Conservation (phyloP, 345 rosid genomes). For the Pistacia atlantica region DNA sequence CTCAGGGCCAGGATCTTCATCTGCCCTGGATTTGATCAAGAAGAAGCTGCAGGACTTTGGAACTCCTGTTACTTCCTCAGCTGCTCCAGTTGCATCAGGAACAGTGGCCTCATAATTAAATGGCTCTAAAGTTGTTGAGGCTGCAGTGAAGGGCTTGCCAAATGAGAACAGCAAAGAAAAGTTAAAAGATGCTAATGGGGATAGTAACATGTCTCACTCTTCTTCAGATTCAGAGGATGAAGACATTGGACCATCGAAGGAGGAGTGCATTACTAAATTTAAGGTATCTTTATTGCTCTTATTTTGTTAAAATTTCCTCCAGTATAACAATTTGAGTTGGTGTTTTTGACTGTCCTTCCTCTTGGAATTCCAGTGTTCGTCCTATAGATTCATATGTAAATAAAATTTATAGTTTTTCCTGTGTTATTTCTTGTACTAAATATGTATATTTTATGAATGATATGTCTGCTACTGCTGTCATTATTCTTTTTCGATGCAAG, state of each 20-base stretch:
- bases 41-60: slow-evolving; percentile 91
- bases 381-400: neutral
- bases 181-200: slow-evolving; percentile 64
- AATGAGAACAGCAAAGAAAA: slow-evolving; percentile 68
- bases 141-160: slow-evolving; percentile 53
- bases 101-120: slow-evolving; percentile 51
- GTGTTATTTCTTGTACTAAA: neutral
- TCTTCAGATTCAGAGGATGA: slow-evolving; percentile 95
- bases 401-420: neutral
- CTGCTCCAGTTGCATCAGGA: slow-evolving; percentile 40
- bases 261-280: slow-evolving; percentile 73
- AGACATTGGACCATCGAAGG: slow-evolving; percentile 86
- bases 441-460: neutral
- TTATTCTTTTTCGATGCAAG: neutral
- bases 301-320: neutral
- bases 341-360: neutral
- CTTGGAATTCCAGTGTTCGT: neutral
- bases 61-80: slow-evolving; percentile 53
- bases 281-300: slow-evolving; percentile 51
- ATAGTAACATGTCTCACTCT: slow-evolving; percentile 74
- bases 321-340: slow-evolving; percentile 2
- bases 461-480: neutral
- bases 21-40: slow-evolving; percentile 91
- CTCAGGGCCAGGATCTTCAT: slow-evolving; percentile 56
- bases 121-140: slow-evolving; percentile 68